Evolutionary conservation across 1,284 basidiomycete genomes (phyloP).

Genomic region (Trichosporon sp.): DNA sequence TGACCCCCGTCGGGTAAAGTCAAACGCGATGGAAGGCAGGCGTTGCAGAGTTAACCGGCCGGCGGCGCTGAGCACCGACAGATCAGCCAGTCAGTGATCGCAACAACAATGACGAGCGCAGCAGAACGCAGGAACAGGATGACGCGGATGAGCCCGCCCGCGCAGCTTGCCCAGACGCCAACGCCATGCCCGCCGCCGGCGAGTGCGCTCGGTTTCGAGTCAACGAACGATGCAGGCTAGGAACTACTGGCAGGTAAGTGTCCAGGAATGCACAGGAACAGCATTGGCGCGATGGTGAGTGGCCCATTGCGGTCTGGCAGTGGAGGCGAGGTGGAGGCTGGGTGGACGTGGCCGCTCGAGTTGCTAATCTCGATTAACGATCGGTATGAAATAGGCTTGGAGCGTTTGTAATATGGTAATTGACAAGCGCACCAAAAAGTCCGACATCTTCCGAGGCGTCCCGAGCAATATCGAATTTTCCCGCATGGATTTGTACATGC

Average conservation of each 20-base stretch:
- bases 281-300: background rate
- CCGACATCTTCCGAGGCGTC: conserved; percentile 19
- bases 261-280: conserved; percentile 2
- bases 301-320: background rate
- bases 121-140: background rate
- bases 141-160: conserved; percentile 14
- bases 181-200: background rate
- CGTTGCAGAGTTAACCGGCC: conserved; percentile 11
- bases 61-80: background rate
- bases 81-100: conserved; percentile 7
- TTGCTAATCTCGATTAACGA: conserved; percentile 19
- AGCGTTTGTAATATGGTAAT: background rate
- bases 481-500: conserved; percentile 20
- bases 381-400: conserved; percentile 17
- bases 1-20: conserved; percentile 12
- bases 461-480: conserved; percentile 19
- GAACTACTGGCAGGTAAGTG: background rate
- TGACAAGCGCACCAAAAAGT: conserved; percentile 11
- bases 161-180: conserved; percentile 7
- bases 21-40: background rate
- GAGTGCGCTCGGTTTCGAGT: background rate
- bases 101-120: background rate
- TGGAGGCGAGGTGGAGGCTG: conserved; percentile 17
- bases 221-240: background rate
- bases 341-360: conserved; percentile 15